phyloP scores from a whole-genome alignment of 108 stramenopile species.

The Aurantiochytrium sp. region DNA sequence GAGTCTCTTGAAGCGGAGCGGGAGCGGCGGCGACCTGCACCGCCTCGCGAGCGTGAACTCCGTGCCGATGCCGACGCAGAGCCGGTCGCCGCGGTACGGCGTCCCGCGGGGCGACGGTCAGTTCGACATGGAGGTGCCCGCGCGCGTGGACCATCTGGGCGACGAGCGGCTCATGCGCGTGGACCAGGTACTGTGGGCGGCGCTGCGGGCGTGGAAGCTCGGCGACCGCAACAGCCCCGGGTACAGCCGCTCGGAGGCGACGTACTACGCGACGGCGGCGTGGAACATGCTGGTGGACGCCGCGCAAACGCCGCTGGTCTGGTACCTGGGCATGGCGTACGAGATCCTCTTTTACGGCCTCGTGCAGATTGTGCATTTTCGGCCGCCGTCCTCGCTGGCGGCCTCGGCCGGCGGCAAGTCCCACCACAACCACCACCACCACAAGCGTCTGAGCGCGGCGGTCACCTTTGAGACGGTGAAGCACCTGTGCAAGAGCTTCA shows the following conservation, averaged over 20 bases:
- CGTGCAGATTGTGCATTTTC: neutral
- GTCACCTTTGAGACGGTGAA: neutral
- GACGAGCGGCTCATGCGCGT: neutral
- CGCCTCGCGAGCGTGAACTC: too few species aligned
- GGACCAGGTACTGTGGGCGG: neutral
- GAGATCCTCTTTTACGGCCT: neutral
- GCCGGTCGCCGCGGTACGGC: too few species aligned
- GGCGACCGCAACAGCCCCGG: neutral
- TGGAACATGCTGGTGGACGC: neutral
- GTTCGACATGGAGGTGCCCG: neutral
- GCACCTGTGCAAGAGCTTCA: constrained; percentile 27
- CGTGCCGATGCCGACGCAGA: too few species aligned
- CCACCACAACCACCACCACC: neutral
- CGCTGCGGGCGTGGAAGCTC: neutral
- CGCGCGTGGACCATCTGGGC: neutral
- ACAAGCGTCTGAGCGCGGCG: neutral
- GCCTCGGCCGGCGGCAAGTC: neutral
- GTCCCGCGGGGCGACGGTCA: neutral
- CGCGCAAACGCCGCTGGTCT: neutral
- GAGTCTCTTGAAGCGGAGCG: too few species aligned
- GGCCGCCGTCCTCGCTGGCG: neutral
- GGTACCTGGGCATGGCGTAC: constrained; percentile 21
- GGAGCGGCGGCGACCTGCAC: too few species aligned
- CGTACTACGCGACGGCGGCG: neutral
- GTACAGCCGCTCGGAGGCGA: neutral